phyloP scores from a whole-genome alignment of 352 stramenopile species.

The Phytophthora parvispora region DNA sequence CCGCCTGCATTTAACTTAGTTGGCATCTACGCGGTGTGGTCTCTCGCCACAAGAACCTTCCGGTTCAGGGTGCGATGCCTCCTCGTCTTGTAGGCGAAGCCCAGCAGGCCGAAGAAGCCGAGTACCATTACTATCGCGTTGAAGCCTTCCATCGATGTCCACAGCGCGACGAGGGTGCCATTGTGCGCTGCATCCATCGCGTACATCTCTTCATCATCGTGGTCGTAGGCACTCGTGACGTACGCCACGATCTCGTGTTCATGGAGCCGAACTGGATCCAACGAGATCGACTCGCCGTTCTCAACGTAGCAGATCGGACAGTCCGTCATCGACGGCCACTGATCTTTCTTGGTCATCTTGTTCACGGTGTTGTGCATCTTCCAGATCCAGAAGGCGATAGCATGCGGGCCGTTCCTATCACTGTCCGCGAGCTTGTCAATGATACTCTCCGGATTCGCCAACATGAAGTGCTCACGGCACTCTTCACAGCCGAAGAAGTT shows the following conservation, averaged over 20 bases:
- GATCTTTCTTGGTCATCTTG: slow-evolving; percentile 69
- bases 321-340: slow-evolving; percentile 66
- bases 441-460: slow-evolving; percentile 65
- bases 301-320: slow-evolving; percentile 76
- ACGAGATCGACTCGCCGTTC: slow-evolving; percentile 49
- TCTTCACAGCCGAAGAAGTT: slow-evolving; percentile 90
- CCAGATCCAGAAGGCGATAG: slow-evolving; percentile 82
- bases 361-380: slow-evolving; percentile 90
- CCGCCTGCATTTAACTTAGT: no score
- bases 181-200: slow-evolving; percentile 60
- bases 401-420: slow-evolving; percentile 48
- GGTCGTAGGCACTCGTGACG: slow-evolving; percentile 60
- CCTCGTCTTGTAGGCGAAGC: slow-evolving; percentile 37
- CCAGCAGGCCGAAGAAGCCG: slow-evolving; percentile 34
- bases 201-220: slow-evolving; percentile 61
- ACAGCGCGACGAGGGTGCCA: slow-evolving; percentile 43
- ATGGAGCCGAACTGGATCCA: slow-evolving; percentile 56
- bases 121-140: slow-evolving; percentile 43
- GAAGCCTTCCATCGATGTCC: slow-evolving; percentile 52
- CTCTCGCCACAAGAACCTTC: slow-evolving; percentile 23
- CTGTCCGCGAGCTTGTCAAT: slow-evolving; percentile 52
- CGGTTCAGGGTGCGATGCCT: slow-evolving; percentile 19
- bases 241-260: slow-evolving; percentile 68
- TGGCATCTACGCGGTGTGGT: slow-evolving; percentile 24
- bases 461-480: slow-evolving; percentile 80